Conservation (phyloP, 352 stramenopile species). For the Globisporangium irregulare region DNA sequence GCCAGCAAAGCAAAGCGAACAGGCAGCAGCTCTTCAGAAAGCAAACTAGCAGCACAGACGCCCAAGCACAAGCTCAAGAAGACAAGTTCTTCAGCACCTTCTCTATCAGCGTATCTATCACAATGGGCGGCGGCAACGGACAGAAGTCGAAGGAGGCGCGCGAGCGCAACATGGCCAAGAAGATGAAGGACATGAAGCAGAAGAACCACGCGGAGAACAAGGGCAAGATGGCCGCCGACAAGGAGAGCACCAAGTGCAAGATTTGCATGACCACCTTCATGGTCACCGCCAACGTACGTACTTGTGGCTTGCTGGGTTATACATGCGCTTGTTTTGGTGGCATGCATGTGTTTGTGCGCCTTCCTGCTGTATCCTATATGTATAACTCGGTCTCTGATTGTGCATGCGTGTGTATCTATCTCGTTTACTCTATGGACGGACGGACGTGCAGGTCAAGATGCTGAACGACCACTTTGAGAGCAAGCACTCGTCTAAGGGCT, state of each 20-base stretch:
- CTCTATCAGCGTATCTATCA: constrained; percentile 8
- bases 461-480: constrained; percentile 82
- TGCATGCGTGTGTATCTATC: neutral
- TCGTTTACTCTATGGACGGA: neutral
- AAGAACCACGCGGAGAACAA: constrained; percentile 80
- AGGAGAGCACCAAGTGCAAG: constrained; percentile 80
- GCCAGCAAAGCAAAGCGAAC: neutral
- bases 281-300: constrained; percentile 75
- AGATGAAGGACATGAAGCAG: constrained; percentile 76
- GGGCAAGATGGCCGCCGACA: constrained; percentile 83
- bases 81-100: neutral
- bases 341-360: neutral
- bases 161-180: constrained; percentile 84
- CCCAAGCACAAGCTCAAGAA: neutral
- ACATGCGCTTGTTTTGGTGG: neutral
- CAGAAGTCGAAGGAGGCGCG: constrained; percentile 80
- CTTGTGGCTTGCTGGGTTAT: neutral
- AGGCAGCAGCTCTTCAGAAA: constrained; percentile 5
- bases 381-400: neutral
- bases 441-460: constrained; percentile 36
- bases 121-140: constrained; percentile 82
- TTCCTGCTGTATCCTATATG: neutral
- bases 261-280: constrained; percentile 88
- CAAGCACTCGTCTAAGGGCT: constrained; percentile 75
- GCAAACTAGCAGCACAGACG: constrained; percentile 1